Percentiles rank a stretch among this genome's conserved stretches.
Evolutionary conservation across 148 eudicot species (phyloP).

Genomic region (Fagopyrum tataricum): DNA sequence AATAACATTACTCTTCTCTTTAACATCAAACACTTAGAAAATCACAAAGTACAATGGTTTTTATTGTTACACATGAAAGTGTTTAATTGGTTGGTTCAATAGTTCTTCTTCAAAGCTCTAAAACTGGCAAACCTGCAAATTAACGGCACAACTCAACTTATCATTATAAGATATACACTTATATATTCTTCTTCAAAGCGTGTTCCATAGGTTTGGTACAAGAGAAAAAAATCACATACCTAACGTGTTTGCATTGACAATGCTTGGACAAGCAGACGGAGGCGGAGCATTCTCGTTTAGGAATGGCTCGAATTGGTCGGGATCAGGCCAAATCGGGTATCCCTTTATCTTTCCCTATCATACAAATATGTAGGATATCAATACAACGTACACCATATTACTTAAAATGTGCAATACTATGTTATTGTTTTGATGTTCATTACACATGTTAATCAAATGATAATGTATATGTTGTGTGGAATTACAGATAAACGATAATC

Average conservation of each 20-base stretch:
- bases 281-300: constrained; percentile 69
- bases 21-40: too few relatives aligned
- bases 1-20: too few relatives aligned
- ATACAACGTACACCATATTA: not conserved
- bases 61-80: too few relatives aligned
- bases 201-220: too few relatives aligned
- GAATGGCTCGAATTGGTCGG: constrained; percentile 69
- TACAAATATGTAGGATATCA: not conserved
- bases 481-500: too few relatives aligned
- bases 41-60: too few relatives aligned
- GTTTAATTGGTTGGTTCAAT: too few relatives aligned
- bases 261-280: constrained; percentile 93
- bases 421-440: not conserved
- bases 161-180: too few relatives aligned
- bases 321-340: constrained; percentile 76
- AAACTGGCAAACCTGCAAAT: constrained; percentile 66
- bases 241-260: constrained; percentile 78
- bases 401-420: too few relatives aligned
- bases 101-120: constrained; percentile 33
- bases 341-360: constrained; percentile 84
- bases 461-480: too few relatives aligned
- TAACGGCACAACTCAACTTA: too few relatives aligned
- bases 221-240: constrained; percentile 22
- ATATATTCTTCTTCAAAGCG: too few relatives aligned
- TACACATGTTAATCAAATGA: not conserved